Conservation (phyloP, 177 flowering plant species). For the Vitis hybrid region DNA sequence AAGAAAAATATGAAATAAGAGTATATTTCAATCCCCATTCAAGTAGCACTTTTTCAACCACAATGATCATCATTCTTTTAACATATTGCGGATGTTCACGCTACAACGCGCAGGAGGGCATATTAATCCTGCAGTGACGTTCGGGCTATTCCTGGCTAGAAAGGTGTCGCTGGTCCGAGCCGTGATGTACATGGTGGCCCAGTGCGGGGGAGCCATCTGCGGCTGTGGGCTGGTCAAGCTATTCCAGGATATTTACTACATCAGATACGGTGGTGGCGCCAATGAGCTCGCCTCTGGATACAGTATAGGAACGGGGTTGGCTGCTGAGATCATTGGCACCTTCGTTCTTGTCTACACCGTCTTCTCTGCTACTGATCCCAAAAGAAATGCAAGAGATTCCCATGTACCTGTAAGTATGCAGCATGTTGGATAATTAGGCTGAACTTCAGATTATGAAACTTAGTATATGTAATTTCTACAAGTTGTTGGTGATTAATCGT, state of each 20-base stretch:
- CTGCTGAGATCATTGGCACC: conserved; percentile 48
- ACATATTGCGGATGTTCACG: background rate
- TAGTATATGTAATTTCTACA: too few species aligned
- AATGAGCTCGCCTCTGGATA: conserved; percentile 41
- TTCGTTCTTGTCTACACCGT: conserved; percentile 51
- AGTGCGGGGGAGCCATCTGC: conserved; percentile 51
- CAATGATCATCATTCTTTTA: too few species aligned
- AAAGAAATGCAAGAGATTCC: conserved; percentile 54
- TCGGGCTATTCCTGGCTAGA: conserved; percentile 42
- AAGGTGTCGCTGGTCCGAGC: conserved; percentile 55
- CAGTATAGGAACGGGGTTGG: conserved; percentile 45
- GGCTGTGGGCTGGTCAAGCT: conserved; percentile 52
- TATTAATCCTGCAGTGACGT: conserved; percentile 38
- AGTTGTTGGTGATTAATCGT: too few species aligned
- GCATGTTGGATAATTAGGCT: too few species aligned
- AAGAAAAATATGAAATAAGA: too few species aligned
- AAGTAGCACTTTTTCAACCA: too few species aligned
- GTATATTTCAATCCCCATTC: too few species aligned
- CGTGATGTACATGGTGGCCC: conserved; percentile 52
- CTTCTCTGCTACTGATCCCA: conserved; percentile 62
- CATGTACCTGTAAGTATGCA: conserved; percentile 46
- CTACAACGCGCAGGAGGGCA: conserved; percentile 26
- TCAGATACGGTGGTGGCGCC: conserved; percentile 46
- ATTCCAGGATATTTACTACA: conserved; percentile 37
- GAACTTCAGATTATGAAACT: too few species aligned